These are phyloP conservation scores for Sequoiadendron giganteum DNA, from an alignment of 75 land plant genomes.

Conservation along the genomic window DNA sequence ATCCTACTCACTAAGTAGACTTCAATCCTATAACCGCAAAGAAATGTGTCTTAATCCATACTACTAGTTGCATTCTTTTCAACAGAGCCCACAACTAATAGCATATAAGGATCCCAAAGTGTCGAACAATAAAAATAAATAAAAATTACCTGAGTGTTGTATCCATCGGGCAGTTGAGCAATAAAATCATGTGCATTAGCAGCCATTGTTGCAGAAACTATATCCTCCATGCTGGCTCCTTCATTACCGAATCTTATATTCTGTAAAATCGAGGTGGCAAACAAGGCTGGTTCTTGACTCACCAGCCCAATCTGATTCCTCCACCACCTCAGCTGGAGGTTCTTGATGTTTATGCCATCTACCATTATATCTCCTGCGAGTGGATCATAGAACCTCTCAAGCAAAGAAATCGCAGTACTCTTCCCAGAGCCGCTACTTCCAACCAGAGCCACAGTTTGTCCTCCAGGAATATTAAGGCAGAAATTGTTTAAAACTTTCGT, in stretches of 20 bases:
- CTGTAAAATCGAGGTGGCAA: constrained; percentile 71
- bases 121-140: background rate
- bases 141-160: constrained; percentile 53
- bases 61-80: too few species aligned
- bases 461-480: constrained; percentile 45
- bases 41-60: too few species aligned
- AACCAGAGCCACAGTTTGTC: constrained; percentile 75
- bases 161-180: constrained; percentile 51
- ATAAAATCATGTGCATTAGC: constrained; percentile 80
- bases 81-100: too few species aligned
- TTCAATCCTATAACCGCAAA: background rate
- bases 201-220: constrained; percentile 57
- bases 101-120: too few species aligned
- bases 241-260: constrained; percentile 73
- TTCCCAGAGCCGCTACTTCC: constrained; percentile 81
- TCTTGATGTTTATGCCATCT: constrained; percentile 59
- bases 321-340: constrained; percentile 57
- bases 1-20: too few species aligned
- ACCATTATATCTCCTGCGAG: constrained; percentile 45
- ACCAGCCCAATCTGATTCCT: constrained; percentile 74
- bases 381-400: constrained; percentile 78
- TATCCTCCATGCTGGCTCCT: constrained; percentile 62
- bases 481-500: constrained; percentile 52
- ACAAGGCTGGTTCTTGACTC: constrained; percentile 77
- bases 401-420: constrained; percentile 64